Conservation (phyloP, 768 basidiomycete species). For the Psilocybe tampanensis region DNA sequence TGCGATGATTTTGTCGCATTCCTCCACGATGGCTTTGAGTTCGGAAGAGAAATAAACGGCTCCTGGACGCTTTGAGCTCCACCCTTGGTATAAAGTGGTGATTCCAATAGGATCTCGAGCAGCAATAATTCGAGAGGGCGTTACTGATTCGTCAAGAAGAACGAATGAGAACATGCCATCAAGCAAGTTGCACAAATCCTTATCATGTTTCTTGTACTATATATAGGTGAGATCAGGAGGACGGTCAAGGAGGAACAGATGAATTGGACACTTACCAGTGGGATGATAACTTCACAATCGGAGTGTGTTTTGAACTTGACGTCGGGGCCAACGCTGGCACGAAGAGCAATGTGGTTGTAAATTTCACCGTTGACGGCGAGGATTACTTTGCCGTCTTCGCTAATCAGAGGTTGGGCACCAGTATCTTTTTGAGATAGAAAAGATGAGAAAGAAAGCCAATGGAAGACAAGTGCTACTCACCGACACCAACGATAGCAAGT, state of each 20-base stretch:
- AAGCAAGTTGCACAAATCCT: conserved; percentile 73
- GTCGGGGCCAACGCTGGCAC: conserved; percentile 60
- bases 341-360: conserved; percentile 91
- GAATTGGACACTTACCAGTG: conserved; percentile 58
- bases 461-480: conserved; percentile 45
- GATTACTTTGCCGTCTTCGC: conserved; percentile 79
- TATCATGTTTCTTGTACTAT: conserved; percentile 85
- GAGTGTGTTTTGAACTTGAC: conserved; percentile 95
- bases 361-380: conserved; percentile 99
- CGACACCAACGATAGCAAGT: conserved; percentile 96
- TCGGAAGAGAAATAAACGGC: conserved; percentile 94
- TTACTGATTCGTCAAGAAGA: conserved; percentile 88
- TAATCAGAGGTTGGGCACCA: conserved; percentile 92
- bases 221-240: not conserved
- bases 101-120: conserved; percentile 97
- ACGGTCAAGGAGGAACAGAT: not conserved
- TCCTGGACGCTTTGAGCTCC: conserved; percentile 81
- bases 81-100: conserved; percentile 98
- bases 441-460: not conserved
- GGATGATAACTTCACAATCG: conserved; percentile 96
- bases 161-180: conserved; percentile 99
- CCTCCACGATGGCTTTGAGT: conserved; percentile 86
- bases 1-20: conserved; percentile 92
- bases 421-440: conserved; percentile 59
- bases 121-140: conserved; percentile 90